Base-by-base conservation (phyloP, 495 filamentous ascomycete genomes). In the Poronia punctata region DNA sequence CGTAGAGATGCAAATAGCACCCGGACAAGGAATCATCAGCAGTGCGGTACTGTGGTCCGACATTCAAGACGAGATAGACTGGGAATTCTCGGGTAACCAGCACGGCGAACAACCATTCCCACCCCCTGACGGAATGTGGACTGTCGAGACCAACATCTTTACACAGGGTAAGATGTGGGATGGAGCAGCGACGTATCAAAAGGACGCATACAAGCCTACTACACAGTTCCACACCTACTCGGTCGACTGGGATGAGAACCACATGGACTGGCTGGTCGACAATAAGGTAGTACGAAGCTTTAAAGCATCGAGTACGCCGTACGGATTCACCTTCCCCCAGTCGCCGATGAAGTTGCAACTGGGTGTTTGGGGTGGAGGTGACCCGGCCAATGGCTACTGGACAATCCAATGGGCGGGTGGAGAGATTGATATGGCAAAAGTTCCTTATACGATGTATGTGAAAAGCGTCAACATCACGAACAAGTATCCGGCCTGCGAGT, bases 31-130 rank as follows among this genome's bases (percentile, higher is more conserved):
- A 33, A 68, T 95, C 27, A 76, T 98, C 32, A 93, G 84, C 62
- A 86, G 78, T 57, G 73, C 87, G 26, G 83, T 92, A 23, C 65
- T 98, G 50, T 79, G 88, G 66, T 95, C 89, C 7, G 89, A 90
- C 59, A 80, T 82, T 47, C 76, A 93, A 10, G 92, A 98, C 60
- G 92, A 98, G 65, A 86, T 98, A 46, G 92, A 96, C 64, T 94
- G 86, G 80, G 83, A 88, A 57, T 86, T 81, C 72, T 67, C 86
- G 22, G 83, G 83, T 11, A 70, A 71, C 32, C 72, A 82, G 49
- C 66, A 70, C 35, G 70, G 61, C 26, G 56, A 79, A 42, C 46
- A 51, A 18, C 54, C 54, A 15, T 58, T 58, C 26, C 54, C 52
- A 10, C 54, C 54, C 16, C 35, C 47, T 2, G 48, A 58, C 27